Base-by-base conservation (phyloP, 208 protist genomes). In the Acanthamoeba culbertsoni region DNA sequence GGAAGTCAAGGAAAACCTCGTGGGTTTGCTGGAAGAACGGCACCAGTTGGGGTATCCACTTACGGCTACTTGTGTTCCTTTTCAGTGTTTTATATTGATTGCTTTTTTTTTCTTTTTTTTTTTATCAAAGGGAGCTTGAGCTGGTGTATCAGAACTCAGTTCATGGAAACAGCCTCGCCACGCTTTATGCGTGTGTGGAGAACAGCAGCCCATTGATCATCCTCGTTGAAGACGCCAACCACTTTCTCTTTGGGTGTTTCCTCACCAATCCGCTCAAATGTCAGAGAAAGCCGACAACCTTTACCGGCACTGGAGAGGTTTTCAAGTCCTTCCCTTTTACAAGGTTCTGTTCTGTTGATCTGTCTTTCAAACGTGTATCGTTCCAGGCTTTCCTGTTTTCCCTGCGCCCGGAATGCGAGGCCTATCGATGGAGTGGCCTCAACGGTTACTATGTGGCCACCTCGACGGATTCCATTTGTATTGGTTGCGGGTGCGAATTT, bases 111-210 rank as follows among this genome's bases (percentile, higher is more conserved):
- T 16, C 45, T 77, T 20, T 77, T 55, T 40, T 48, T 18, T 31
- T 5, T 0, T 2, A 23, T 23, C 18, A 16, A 40, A 86, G 73
- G 12, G 73, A 86, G 28, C 73, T 86, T 5, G 45, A 86, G 26
- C 43, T 86, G n/a, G 42, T 86, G 43, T 86, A 86, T 57, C 73
- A 86, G 73, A 86, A 86, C 73, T 57, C 73, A 3, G 73, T 57
- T 1, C 43, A 86, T 37, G 73, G 73, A 4, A 86, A 86, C 45
- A 86, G 73, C 43, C n/a, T 86, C 28, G 73, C 73, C 43, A 86
- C 43, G 43, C 40, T 86, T 23, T 86, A 86, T 28, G 28, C 73
- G 43, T 86, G 73, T 14, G 73, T 86, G 2, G 73, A 33, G 28
- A 43, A 57, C 28, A 23, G 35, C 73, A 57, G 43, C 2, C 73